These are phyloP conservation scores for Clathrus columnatus DNA, from an alignment of 768 basidiomycete genomes.

Conservation along the genomic window DNA sequence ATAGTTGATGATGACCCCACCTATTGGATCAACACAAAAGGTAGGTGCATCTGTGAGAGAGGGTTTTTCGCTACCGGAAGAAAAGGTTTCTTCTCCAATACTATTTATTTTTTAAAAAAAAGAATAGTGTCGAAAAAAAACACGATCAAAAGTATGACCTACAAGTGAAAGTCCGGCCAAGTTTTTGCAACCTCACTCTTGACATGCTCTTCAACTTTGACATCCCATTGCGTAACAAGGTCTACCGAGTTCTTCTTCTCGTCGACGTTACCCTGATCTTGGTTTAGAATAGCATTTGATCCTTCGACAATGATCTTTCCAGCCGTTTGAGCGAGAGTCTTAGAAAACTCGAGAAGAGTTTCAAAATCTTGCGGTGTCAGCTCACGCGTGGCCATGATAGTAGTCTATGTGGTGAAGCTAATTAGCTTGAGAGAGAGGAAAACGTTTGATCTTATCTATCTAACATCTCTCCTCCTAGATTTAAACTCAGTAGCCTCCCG, in stretches of 20 bases:
- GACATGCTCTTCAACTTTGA: constrained; percentile 81
- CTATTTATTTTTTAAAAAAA: constrained; percentile 28
- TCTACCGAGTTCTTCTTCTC: constrained; percentile 95
- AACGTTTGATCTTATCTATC: too few species aligned
- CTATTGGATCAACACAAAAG: constrained; percentile 95
- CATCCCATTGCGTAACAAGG: constrained; percentile 91
- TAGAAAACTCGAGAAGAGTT: constrained; percentile 58
- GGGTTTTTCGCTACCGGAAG: constrained; percentile 47
- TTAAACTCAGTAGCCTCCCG: too few species aligned
- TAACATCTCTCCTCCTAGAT: too few species aligned
- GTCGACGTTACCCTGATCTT: constrained; percentile 34
- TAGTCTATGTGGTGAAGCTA: neutral
- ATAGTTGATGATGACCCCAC: constrained; percentile 37
- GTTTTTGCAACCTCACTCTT: constrained; percentile 50
- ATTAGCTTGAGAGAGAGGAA: neutral
- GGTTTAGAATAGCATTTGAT: constrained; percentile 59
- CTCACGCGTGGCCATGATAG: constrained; percentile 12
- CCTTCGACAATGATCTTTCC: constrained; percentile 72
- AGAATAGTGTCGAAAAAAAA: neutral
- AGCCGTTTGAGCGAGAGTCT: constrained; percentile 62
- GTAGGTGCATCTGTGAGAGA: constrained; percentile 83
- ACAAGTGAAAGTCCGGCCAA: constrained; percentile 82
- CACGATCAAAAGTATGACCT: constrained; percentile 22
- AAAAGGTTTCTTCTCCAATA: constrained; percentile 91
- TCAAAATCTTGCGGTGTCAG: constrained; percentile 40